Evolutionary conservation across 192 early-diverging fungal genomes (phyloP), one percentile per base, ranked within the genome.

Genomic region (Coemansia sp.): DNA sequence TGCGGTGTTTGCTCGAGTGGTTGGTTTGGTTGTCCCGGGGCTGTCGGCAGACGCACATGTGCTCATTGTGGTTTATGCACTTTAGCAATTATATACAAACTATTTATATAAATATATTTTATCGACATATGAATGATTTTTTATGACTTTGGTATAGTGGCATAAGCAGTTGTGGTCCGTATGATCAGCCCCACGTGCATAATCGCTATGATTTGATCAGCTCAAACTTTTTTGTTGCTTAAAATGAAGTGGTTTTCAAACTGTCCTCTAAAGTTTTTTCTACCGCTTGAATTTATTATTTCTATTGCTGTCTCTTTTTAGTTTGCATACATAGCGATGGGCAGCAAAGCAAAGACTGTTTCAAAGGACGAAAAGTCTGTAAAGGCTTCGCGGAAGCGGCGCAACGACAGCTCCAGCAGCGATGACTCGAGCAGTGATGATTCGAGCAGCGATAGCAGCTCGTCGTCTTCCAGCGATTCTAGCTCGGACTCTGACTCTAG

Each of bases 381-480:
- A 51, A 51, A 24, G 59, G 5, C 23, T 4, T 47, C 8, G 47
- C 43, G 47, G 37, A 60, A 60, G 41, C 59, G 37, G 15, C 59
- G 48, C 15, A 12, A 12, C 23, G 51, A 53, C 15, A 45, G 39
- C 23, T 51, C 49, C 2, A 60, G 59, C 39, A 37, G 43, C 29
- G 51, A 64, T 3, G 32, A 25, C 29, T 50, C 49, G 22, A 50
- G 49, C 15, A 12, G 22, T 53, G 51, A 53, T 43, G 15, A n/a
- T 22, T 53, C 51, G 10, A 60, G 59, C 59, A 37, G 43, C 45
- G 51, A 64, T 3, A 49, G 43, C 29, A 37, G 35, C 3, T 62
- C 60, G 3, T 54, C 62, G 39, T 56, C 39, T 21, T 45, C 62
- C 2, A 64, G 52, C 29, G 24, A 56, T 10, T 51, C 49, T n/a